Conservation (phyloP, 305 asterid species). For the Solanum hybrid region DNA sequence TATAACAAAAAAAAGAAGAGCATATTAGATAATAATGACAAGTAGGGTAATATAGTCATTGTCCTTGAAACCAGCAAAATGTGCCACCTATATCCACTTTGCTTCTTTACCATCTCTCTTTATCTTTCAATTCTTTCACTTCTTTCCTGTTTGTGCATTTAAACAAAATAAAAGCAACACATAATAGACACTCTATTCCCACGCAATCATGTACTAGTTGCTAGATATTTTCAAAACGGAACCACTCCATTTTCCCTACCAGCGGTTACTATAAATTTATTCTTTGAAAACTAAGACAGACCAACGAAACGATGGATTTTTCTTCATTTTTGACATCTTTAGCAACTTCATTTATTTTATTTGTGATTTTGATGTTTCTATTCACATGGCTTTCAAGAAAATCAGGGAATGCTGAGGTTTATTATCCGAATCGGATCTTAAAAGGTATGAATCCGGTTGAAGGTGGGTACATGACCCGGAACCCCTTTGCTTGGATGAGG, state of each 20-base stretch:
- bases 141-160: background rate
- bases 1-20: background rate
- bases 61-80: background rate
- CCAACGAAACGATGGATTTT: slow-evolving; percentile 50
- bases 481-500: slow-evolving; percentile 80
- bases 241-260: slow-evolving; percentile 5
- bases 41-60: background rate
- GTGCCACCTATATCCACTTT: background rate
- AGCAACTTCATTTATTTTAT: slow-evolving; percentile 66
- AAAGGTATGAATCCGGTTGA: slow-evolving; percentile 74
- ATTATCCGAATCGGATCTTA: slow-evolving; percentile 75
- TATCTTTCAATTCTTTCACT: background rate
- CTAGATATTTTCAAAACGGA: background rate
- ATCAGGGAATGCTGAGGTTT: slow-evolving; percentile 56
- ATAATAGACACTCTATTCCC: background rate
- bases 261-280: slow-evolving; percentile 25
- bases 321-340: slow-evolving; percentile 78
- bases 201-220: background rate
- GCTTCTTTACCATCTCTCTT: background rate
- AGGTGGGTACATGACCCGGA: slow-evolving; percentile 45
- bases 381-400: slow-evolving; percentile 76
- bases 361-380: slow-evolving; percentile 51
- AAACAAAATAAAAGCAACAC: background rate
- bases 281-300: background rate
- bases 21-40: background rate